phyloP scores from a whole-genome alignment of 768 basidiomycete species.

The Peribolospora baueri region DNA sequence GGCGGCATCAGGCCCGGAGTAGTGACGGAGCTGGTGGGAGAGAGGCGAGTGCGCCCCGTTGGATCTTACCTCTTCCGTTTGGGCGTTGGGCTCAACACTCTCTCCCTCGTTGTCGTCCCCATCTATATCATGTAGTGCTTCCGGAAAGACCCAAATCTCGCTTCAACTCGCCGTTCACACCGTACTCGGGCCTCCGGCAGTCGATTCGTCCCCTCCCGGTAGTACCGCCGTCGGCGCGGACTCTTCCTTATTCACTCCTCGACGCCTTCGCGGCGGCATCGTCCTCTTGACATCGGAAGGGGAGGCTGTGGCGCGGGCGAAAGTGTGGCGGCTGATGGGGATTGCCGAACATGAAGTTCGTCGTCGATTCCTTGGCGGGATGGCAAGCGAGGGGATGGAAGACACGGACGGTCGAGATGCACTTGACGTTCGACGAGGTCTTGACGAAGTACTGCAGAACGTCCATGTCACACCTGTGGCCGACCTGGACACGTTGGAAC shows the following conservation, averaged over 20 bases:
- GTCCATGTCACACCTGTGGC: constrained; percentile 33
- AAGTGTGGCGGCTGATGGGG: constrained; percentile 7
- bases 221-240: constrained; percentile 44
- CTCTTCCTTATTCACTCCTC: constrained; percentile 41
- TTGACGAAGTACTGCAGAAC: constrained; percentile 13
- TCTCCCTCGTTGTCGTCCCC: not conserved
- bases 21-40: constrained; percentile 3
- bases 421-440: constrained; percentile 12
- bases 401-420: not conserved
- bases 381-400: constrained; percentile 1
- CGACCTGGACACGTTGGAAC: constrained; percentile 20
- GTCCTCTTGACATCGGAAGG: constrained; percentile 16
- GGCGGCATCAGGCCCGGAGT: constrained; percentile 5
- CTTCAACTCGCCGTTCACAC: constrained; percentile 64
- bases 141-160: constrained; percentile 83
- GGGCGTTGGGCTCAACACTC: not conserved
- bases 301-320: constrained; percentile 16
- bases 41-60: not conserved
- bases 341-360: constrained; percentile 11
- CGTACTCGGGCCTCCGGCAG: constrained; percentile 35
- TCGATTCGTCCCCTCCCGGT: constrained; percentile 43
- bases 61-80: not conserved
- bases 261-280: constrained; percentile 9
- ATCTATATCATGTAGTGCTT: constrained; percentile 32
- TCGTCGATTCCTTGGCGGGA: not conserved